Evolutionary conservation across 2,329 filamentous ascomycete genomes (phyloP).

Genomic region (Daldinia eschscholtzii): DNA sequence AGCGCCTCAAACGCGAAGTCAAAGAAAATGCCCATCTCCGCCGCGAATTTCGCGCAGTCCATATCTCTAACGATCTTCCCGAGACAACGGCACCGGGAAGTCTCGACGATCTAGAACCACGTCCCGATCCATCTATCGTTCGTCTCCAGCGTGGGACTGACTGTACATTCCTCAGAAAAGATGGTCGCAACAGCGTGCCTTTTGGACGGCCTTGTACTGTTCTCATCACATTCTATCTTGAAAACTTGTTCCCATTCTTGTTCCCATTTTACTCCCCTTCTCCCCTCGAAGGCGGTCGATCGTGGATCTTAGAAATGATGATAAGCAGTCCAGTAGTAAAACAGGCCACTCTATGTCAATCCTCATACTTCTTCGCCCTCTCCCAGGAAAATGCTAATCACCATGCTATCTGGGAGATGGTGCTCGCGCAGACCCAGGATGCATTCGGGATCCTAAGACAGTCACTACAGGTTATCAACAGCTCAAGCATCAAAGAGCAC

Average conservation of each 20-base stretch:
- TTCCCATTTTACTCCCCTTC: slow-evolving; percentile 48
- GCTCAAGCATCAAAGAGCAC: slow-evolving; percentile 37
- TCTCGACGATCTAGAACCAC: background rate
- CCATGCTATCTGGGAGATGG: slow-evolving; percentile 38
- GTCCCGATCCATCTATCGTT: background rate
- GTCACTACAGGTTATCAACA: slow-evolving; percentile 44
- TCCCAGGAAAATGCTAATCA: slow-evolving; percentile 23
- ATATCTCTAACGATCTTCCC: background rate
- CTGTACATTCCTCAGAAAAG: background rate
- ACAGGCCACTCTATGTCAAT: slow-evolving; percentile 41
- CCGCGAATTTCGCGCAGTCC: slow-evolving; percentile 18
- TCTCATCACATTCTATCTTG: slow-evolving; percentile 47
- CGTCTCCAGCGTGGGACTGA: background rate
- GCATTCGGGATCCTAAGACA: slow-evolving; percentile 43
- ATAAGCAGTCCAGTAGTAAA: slow-evolving; percentile 43
- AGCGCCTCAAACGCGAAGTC: slow-evolving; percentile 43
- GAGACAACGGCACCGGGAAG: background rate
- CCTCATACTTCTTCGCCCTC: slow-evolving; percentile 45
- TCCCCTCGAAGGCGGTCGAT: slow-evolving; percentile 39
- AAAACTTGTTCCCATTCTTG: slow-evolving; percentile 46
- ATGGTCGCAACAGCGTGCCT: slow-evolving; percentile 4
- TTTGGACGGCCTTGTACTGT: slow-evolving; percentile 38
- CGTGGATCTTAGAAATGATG: slow-evolving; percentile 46
- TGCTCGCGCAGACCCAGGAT: slow-evolving; percentile 44
- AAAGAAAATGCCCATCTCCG: slow-evolving; percentile 39